These are phyloP conservation scores for Colletotrichum sp. DNA, from an alignment of 2,329 filamentous ascomycete genomes.

Conservation along the genomic window DNA sequence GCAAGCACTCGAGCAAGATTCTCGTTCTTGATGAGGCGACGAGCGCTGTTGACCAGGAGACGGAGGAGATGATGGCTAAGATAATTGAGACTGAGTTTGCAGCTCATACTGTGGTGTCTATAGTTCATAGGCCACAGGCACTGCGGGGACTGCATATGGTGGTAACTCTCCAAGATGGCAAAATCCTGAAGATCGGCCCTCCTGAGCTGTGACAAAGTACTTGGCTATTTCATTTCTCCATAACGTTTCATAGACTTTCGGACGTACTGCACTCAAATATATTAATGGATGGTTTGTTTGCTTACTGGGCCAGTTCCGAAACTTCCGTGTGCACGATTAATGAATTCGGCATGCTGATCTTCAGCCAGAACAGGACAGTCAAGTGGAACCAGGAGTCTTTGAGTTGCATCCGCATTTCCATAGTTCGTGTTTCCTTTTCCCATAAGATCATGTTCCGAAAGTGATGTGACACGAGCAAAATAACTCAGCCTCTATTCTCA, in stretches of 20 bases:
- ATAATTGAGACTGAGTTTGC: conserved; percentile 25
- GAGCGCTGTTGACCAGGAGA: conserved; percentile 55
- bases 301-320: neutral
- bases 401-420: neutral
- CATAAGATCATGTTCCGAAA: neutral
- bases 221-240: neutral
- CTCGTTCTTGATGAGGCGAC: conserved; percentile 75
- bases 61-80: conserved; percentile 20
- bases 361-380: neutral
- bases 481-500: neutral
- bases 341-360: neutral
- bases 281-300: neutral
- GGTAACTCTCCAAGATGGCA: conserved; percentile 1
- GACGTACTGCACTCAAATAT: neutral
- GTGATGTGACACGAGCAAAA: neutral
- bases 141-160: neutral
- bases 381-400: neutral
- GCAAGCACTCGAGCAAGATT: conserved; percentile 41
- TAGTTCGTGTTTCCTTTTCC: neutral
- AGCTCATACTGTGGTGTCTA: conserved; percentile 27
- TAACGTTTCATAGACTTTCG: neutral
- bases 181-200: neutral
- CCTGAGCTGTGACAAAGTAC: neutral
- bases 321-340: neutral
- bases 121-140: conserved; percentile 28